Base-by-base conservation (phyloP, 2,329 filamentous ascomycete species). In the Sclerotinia nivalis region DNA sequence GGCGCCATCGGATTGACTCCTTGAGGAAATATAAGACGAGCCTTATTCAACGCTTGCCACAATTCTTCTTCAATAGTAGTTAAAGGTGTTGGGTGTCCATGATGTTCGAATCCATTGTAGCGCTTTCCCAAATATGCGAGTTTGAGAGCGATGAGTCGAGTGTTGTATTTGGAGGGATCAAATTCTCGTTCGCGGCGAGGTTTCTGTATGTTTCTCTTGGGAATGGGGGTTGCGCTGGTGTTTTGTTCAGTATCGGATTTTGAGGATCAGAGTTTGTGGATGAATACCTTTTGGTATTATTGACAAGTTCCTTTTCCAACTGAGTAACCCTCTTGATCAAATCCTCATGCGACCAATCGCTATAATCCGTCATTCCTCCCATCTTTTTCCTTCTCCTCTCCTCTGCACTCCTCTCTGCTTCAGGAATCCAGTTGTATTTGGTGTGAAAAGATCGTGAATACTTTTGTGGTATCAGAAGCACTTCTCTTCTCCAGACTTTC, bases 71-170 rank as follows among this genome's bases (percentile, higher is more conserved):
- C 96, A 72, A 99, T 91, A 0, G 93, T 94, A 7, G 95, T 89
- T 72, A 92, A 80, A 4, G 88, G 87, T 7, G 88, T 91, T 1
- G 80, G 82, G 71, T 91, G 91, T 74, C 86, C 85, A 77, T 95
- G 90, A 80, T 95, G 92, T 82, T 99, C 96, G 79, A 93, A 96
- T 1, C 96, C 96, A 80, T 96, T 95, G 80, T 98, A 99, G 69
- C 88, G 87, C 79, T 93, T 92, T 60, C 96, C 96, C 49, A 98
- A 83, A 79, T 99, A 99, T 52, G 96, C 94, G 72, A 99, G 89
- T 80, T 97, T 98, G 71, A 99, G 83, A 10, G 95, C 96, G 73
- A 99, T 91, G 71, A 91, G 88, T 60, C 96, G 88, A 1, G 93
- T 96, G 49, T 88, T 86, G 80, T 97, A 97, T 77, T 89, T 91